These are phyloP conservation scores for Aspergillus udagawae DNA, from an alignment of 2,329 filamentous ascomycete species.

Conservation along the genomic window DNA sequence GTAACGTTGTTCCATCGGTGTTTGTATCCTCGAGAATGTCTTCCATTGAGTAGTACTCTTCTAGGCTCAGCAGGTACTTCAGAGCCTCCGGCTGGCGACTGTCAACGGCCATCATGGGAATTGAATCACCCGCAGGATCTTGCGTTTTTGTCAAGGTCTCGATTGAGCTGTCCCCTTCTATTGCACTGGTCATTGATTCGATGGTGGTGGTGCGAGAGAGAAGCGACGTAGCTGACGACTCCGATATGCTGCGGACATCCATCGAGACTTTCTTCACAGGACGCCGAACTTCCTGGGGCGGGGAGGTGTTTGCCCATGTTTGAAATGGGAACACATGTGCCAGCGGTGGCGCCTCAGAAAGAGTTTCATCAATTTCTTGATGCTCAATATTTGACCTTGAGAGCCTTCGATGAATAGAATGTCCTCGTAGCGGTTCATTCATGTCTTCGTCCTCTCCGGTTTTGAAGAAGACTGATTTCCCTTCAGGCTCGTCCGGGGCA, in stretches of 20 bases:
- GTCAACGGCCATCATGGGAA: conserved; percentile 82
- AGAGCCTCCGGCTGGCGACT: conserved; percentile 68
- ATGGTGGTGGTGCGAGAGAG: conserved; percentile 75
- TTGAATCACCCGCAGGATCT: conserved; percentile 69
- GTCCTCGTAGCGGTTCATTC: conserved; percentile 19
- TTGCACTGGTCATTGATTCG: conserved; percentile 65
- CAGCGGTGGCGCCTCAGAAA: conserved; percentile 43
- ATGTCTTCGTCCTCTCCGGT: conserved; percentile 31
- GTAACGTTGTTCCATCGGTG: conserved; percentile 80
- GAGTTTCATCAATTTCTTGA: conserved; percentile 12
- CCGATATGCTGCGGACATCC: conserved; percentile 85
- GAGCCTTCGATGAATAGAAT: conserved; percentile 19
- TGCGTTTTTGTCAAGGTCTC: conserved; percentile 58
- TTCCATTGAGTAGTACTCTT: conserved; percentile 68
- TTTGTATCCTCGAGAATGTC: conserved; percentile 79
- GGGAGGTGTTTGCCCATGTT: conserved; percentile 48
- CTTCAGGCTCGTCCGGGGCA: conserved; percentile 38
- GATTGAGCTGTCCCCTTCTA: conserved; percentile 83
- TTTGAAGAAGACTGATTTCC: conserved; percentile 27
- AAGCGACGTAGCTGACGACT: conserved; percentile 77
- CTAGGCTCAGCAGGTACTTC: conserved; percentile 72
- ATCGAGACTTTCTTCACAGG: conserved; percentile 77
- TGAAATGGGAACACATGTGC: conserved; percentile 93
- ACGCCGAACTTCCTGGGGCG: conserved; percentile 44
- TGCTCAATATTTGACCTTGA: conserved; percentile 16